phyloP scores from a whole-genome alignment of 169 alveolate genomes.

The Plasmodium yoelii region DNA sequence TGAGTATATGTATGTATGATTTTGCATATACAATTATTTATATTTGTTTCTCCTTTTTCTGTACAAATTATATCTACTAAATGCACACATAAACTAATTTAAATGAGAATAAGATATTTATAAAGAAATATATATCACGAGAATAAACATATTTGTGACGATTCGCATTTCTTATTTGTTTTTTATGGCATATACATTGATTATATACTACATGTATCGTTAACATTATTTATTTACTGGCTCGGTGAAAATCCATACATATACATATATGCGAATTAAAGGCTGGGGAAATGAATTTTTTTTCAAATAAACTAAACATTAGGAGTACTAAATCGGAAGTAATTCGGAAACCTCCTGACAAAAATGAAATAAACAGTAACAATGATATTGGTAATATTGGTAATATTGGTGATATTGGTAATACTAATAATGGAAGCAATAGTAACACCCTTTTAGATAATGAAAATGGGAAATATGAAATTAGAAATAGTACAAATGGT shows the following conservation, averaged over 20 bases:
- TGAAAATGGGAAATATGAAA: not conserved
- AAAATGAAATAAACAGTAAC: not conserved
- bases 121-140: no score
- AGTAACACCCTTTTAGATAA: not conserved
- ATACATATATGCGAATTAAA: slow-evolving; percentile 2
- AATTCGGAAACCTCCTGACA: slow-evolving; percentile 9
- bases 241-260: not conserved
- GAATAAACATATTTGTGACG: no score
- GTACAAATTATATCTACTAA: no score
- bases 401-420: not conserved
- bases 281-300: slow-evolving; percentile 51
- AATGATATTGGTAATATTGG: not conserved
- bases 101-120: no score
- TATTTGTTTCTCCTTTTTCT: no score
- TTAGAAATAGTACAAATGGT: slow-evolving; percentile 3
- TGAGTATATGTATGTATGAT: no score
- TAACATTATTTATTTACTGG: no score
- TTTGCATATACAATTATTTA: no score
- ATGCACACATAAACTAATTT: no score
- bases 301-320: slow-evolving; percentile 32
- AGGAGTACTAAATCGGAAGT: slow-evolving; percentile 76
- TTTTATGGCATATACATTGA: no score
- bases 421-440: not conserved
- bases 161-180: no score
- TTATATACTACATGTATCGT: no score